Evolutionary conservation across 768 basidiomycete genomes (phyloP).

Genomic region (Lyophyllum atratum): DNA sequence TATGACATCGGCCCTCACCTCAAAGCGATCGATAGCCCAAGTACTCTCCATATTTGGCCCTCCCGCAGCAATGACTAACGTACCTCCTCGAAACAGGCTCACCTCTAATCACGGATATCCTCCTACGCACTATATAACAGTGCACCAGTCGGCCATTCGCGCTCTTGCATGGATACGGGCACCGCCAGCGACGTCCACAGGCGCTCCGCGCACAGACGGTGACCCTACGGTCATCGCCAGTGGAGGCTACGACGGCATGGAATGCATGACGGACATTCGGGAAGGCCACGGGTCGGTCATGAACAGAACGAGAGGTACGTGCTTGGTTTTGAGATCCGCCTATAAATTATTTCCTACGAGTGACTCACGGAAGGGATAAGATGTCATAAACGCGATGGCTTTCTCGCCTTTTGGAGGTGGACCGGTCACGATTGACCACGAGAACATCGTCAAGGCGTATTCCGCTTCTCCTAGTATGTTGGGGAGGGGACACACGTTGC

Average conservation of each 20-base stretch:
- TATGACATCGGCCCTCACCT: constrained; percentile 54
- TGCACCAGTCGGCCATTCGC: constrained; percentile 82
- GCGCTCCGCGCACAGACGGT: constrained; percentile 42
- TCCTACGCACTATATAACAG: constrained; percentile 74
- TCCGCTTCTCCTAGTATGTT: constrained; percentile 73
- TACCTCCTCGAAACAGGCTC: constrained; percentile 18
- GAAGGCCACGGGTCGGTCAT: constrained; percentile 67
- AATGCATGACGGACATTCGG: constrained; percentile 75
- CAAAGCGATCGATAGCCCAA: constrained; percentile 26
- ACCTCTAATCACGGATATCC: constrained; percentile 38
- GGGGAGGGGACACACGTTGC: constrained; percentile 68
- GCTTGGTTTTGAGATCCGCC: neutral
- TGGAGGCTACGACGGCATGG: constrained; percentile 80
- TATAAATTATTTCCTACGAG: neutral
- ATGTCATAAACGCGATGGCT: constrained; percentile 67
- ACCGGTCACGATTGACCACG: constrained; percentile 78
- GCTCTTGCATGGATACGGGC: constrained; percentile 73
- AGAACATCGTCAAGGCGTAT: constrained; percentile 77
- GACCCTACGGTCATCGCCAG: constrained; percentile 77
- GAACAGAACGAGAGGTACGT: constrained; percentile 74
- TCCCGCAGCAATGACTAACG: neutral
- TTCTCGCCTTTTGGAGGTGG: constrained; percentile 73
- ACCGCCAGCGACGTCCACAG: constrained; percentile 55
- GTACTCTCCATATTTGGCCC: constrained; percentile 26
- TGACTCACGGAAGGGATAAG: constrained; percentile 33